Evolutionary conservation across 768 basidiomycete species (phyloP), one percentile per base, ranked within the genome.

Genomic region (Boletus sensibilis): DNA sequence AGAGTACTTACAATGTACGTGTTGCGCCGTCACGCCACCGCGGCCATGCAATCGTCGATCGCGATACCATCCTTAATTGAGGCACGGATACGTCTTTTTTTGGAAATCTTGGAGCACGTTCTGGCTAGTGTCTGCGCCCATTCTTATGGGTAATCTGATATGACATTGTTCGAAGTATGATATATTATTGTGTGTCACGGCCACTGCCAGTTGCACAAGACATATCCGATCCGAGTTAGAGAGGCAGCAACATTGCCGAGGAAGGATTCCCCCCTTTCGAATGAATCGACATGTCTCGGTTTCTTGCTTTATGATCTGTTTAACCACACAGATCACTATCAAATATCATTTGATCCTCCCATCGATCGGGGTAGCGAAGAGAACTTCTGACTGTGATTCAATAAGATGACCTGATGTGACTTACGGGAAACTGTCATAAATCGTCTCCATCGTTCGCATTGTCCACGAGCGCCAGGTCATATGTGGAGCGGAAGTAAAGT

Each of bases 1-100:
- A 20, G 78, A 78, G 9, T 79, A 72, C 77, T 81, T 56, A n/a
- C n/a, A n/a, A n/a, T 54, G 57, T 62, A 59, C 57, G 56, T 61
- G 52, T 66, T 56, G 33, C 51, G 60, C 35, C 12, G 18, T 38
- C 35, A 50, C 35, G 48, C 48, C 48, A 50, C 53, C 53, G 47
- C 61, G 50, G 58, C 49, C 57, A 50, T 20, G 27, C 39, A 40
- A 56, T 47, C 61, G 71, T 67, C 71, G 65, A 71, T 71, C 70
- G 68, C 65, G 67, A 68, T 63, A 67, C 45, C 45, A 45, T 59
- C 49, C 61, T 56, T 58, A 41, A 58, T 65, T 55, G 66, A 72
- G 69, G 67, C 56, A 67, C 68, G 20, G 55, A 23, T 27, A 20
- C 27, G 13, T 31, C 29, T 33, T 52, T 53, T 45, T 56, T 53